These are phyloP conservation scores for Ehretia macrophylla DNA, from an alignment of 257 asterid genomes.

Conservation along the genomic window DNA sequence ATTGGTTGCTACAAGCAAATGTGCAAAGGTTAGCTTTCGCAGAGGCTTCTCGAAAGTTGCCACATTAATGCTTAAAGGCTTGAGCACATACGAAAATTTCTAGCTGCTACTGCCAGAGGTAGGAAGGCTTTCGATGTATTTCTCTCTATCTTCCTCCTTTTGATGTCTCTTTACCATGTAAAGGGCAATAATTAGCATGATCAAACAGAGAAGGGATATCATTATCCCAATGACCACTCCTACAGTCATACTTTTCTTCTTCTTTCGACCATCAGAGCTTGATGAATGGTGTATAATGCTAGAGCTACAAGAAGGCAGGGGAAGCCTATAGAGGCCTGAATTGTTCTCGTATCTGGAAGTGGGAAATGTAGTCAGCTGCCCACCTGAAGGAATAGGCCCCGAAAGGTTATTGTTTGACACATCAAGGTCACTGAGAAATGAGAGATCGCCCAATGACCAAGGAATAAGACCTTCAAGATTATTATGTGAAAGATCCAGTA, in stretches of 20 bases:
- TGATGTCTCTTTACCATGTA: conserved; percentile 40
- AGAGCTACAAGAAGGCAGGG: conserved; percentile 57
- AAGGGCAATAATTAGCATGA: conserved; percentile 58
- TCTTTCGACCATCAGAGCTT: conserved; percentile 21
- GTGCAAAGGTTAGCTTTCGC: conserved; percentile 81
- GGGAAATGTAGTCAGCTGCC: conserved; percentile 87
- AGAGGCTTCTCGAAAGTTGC: conserved; percentile 90
- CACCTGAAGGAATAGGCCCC: conserved; percentile 70
- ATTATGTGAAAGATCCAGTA: conserved; percentile 85
- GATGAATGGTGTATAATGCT: conserved; percentile 21
- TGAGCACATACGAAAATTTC: conserved; percentile 76
- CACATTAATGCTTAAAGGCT: conserved; percentile 91
- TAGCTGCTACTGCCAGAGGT: conserved; percentile 87
- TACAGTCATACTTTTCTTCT: conserved; percentile 46
- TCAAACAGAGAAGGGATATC: conserved; percentile 44
- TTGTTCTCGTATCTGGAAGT: conserved; percentile 72
- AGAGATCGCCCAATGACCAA: conserved; percentile 61
- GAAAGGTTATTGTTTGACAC: conserved; percentile 83
- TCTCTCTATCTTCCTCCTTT: conserved; percentile 51
- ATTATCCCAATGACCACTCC: conserved; percentile 79
- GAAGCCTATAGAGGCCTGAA: conserved; percentile 85
- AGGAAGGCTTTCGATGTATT: conserved; percentile 87
- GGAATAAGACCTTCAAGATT: conserved; percentile 67
- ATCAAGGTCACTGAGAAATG: conserved; percentile 84
- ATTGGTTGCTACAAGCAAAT: conserved; percentile 82